These are phyloP conservation scores for Komagataella pastoris DNA, from an alignment of 805 yeast species.

Conservation along the genomic window DNA sequence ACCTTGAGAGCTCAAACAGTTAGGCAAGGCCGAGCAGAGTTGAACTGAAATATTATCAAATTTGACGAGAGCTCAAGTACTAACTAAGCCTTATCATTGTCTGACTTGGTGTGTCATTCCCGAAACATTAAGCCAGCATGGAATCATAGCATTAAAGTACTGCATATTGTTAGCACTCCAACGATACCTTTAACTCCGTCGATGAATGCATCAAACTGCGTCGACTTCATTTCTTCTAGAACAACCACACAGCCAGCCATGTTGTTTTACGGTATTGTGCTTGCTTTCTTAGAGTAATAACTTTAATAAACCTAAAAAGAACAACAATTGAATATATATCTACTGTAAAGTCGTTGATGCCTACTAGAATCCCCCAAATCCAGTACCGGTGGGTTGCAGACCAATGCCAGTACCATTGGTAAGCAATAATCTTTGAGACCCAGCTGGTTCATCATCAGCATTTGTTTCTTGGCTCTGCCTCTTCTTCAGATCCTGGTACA, in stretches of 20 bases:
- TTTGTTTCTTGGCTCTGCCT: constrained; percentile 46
- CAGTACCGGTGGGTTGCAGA: constrained; percentile 59
- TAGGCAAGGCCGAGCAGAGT: not conserved
- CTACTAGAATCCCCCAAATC: constrained; percentile 39
- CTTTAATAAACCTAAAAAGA: not conserved
- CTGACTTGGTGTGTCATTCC: not conserved
- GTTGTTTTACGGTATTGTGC: not conserved
- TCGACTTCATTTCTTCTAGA: no score
- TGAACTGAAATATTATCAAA: not conserved
- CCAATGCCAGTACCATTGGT: constrained; percentile 55
- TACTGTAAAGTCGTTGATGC: not conserved
- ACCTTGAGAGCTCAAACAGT: not conserved
- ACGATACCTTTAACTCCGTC: not conserved
- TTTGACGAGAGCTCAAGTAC: not conserved
- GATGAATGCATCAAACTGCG: no score
- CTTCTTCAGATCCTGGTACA: constrained; percentile 57
- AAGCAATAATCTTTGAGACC: constrained; percentile 63
- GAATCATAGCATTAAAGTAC: not conserved
- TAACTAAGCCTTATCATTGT: no score
- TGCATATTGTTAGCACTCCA: not conserved
- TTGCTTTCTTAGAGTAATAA: not conserved
- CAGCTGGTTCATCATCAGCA: constrained; percentile 31
- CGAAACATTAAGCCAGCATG: not conserved
- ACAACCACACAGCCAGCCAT: no score
- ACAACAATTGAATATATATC: not conserved